These are phyloP conservation scores for Arthrobotrys conoides DNA, from an alignment of 2,329 filamentous ascomycete species.

Conservation along the genomic window DNA sequence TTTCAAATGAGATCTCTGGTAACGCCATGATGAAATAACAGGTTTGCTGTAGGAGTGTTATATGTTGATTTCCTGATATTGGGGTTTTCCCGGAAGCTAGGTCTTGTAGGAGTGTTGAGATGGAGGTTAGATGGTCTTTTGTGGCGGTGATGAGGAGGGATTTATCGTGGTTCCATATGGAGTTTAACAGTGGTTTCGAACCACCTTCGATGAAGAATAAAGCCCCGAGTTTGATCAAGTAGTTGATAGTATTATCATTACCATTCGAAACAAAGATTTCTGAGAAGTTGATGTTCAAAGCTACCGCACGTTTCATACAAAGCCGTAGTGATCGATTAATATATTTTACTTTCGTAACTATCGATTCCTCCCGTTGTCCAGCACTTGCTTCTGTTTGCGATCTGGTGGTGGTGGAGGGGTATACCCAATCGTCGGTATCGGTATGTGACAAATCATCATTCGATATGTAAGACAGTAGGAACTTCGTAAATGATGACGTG, in stretches of 20 bases:
- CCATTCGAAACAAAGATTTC: background rate
- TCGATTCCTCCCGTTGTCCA: background rate
- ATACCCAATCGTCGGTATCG: conserved; percentile 47
- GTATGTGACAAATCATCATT: conserved; percentile 31
- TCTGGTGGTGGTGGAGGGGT: conserved; percentile 5
- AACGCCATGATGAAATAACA: conserved; percentile 50
- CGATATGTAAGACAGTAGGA: conserved; percentile 34
- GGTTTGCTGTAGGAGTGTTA: conserved; percentile 21
- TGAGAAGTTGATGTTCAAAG: background rate
- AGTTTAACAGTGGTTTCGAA: conserved; percentile 16
- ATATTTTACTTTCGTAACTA: conserved; percentile 23
- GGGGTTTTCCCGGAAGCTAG: conserved; percentile 10
- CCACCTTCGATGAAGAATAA: conserved; percentile 38
- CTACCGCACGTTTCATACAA: conserved; percentile 25
- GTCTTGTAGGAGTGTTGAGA: conserved; percentile 1
- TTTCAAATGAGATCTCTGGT: conserved; percentile 30
- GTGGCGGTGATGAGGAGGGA: background rate
- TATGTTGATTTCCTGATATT: conserved; percentile 1
- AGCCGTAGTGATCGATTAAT: conserved; percentile 25
- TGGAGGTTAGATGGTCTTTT: conserved; percentile 7
- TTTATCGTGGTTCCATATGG: conserved; percentile 6
- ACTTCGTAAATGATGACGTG: conserved; percentile 30
- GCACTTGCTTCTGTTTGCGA: background rate
- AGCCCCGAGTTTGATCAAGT: conserved; percentile 53
- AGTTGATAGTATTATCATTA: background rate